Evolutionary conservation across 2,329 filamentous ascomycete genomes (phyloP).

Genomic region (Diaporthe capsici): DNA sequence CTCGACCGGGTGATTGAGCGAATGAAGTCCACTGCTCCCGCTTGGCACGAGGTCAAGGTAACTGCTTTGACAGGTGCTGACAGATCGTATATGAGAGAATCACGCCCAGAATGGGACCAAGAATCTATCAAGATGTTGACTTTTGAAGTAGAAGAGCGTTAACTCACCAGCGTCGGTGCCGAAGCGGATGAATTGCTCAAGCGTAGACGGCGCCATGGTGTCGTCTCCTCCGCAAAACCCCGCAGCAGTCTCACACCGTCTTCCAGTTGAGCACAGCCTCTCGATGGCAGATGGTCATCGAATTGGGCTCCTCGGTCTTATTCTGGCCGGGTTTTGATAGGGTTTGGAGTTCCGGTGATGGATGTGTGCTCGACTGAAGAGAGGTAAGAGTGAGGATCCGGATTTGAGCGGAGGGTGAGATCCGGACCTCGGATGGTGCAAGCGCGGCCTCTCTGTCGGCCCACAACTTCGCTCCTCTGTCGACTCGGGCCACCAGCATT

Average conservation of each 20-base stretch:
- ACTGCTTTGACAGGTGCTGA: too few relatives aligned
- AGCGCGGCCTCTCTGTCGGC: slow-evolving; percentile 1
- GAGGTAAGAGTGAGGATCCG: not conserved
- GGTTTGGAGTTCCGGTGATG: not conserved
- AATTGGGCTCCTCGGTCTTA: not conserved
- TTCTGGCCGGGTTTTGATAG: not conserved
- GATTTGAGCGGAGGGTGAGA: not conserved
- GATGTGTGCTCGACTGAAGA: not conserved
- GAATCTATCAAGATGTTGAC: not conserved
- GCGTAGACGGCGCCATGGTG: slow-evolving; percentile 40
- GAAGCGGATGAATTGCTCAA: slow-evolving; percentile 56
- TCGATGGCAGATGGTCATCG: not conserved
- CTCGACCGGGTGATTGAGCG: too few relatives aligned
- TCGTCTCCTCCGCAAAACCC: not conserved
- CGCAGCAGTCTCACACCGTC: not conserved
- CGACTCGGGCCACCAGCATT: not conserved
- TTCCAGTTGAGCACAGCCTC: not conserved
- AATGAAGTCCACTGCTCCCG: too few relatives aligned
- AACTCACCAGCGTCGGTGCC: slow-evolving; percentile 49
- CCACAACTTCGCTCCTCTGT: slow-evolving; percentile 4
- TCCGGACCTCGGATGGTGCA: not conserved
- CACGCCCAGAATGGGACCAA: too few relatives aligned
- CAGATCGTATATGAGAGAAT: too few relatives aligned
- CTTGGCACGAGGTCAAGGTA: too few relatives aligned
- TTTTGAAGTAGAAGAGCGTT: not conserved